Evolutionary conservation across 2,329 filamentous ascomycete species (phyloP).

Genomic region (Rhinocladiella mackenziei): DNA sequence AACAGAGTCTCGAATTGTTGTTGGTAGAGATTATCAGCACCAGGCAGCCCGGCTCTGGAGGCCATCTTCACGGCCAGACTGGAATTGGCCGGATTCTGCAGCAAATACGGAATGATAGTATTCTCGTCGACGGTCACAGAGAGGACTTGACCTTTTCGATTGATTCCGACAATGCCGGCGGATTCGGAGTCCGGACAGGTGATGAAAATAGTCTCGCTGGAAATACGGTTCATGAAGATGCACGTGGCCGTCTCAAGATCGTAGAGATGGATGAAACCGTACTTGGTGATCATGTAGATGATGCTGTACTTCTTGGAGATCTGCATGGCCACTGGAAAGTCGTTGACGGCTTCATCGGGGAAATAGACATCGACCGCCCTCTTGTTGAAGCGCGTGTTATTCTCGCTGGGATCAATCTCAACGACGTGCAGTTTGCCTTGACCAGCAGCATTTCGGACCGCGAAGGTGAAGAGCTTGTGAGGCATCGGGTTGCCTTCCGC

Average conservation of each 20-base stretch:
- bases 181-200: constrained; percentile 80
- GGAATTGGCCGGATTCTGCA: constrained; percentile 92
- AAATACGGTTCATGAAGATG: constrained; percentile 99
- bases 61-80: constrained; percentile 94
- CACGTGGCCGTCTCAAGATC: constrained; percentile 92
- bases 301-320: constrained; percentile 95
- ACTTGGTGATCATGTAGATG: constrained; percentile 96
- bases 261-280: constrained; percentile 97
- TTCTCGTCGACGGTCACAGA: constrained; percentile 90
- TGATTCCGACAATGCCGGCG: constrained; percentile 86
- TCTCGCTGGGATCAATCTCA: constrained; percentile 88
- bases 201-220: constrained; percentile 97
- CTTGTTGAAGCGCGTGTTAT: constrained; percentile 87
- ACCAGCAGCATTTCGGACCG: constrained; percentile 80
- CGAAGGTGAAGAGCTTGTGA: constrained; percentile 95
- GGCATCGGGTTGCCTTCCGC: constrained; percentile 85
- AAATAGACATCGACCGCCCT: constrained; percentile 98
- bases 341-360: constrained; percentile 88
- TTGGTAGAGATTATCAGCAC: constrained; percentile 88
- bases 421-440: constrained; percentile 90
- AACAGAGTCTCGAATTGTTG: constrained; percentile 90
- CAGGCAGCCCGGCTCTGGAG: constrained; percentile 86
- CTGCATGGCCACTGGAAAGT: constrained; percentile 97
- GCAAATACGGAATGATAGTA: constrained; percentile 87
- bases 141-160: constrained; percentile 94